Evolutionary conservation across 2,329 filamentous ascomycete genomes (phyloP).

Genomic region (Penicillium psychrosexuale): DNA sequence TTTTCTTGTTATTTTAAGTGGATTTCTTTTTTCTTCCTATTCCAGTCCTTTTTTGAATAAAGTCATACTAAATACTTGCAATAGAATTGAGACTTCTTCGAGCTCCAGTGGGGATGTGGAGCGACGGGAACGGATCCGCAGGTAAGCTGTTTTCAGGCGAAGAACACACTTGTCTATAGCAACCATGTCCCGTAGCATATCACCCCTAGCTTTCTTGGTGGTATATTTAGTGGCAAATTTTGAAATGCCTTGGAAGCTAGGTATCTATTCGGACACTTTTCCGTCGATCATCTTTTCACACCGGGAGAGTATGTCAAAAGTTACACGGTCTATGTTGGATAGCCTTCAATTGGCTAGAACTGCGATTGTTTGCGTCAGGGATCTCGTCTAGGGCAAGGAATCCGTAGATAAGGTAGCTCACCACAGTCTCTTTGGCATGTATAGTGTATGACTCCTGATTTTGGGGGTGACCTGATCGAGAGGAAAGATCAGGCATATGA

Average conservation of each 20-base stretch:
- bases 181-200: too few relatives aligned
- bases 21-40: neutral
- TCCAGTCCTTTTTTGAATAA: too few relatives aligned
- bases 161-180: neutral
- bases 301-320: neutral
- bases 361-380: neutral
- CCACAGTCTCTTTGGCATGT: too few relatives aligned
- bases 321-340: neutral
- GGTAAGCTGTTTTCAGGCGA: neutral
- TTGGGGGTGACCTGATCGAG: too few relatives aligned
- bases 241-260: neutral
- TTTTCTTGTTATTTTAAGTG: neutral
- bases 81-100: neutral
- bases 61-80: neutral
- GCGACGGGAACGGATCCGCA: constrained; percentile 8
- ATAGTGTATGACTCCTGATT: too few relatives aligned
- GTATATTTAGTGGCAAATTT: neutral
- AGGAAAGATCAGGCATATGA: too few relatives aligned
- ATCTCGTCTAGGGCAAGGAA: neutral
- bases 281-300: neutral
- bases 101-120: constrained; percentile 8
- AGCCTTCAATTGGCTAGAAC: neutral
- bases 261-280: neutral
- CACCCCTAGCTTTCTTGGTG: too few relatives aligned
- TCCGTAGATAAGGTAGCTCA: neutral